Evolutionary conservation across 2,329 filamentous ascomycete species (phyloP).

Genomic region (Hymenoscyphus infarciens): DNA sequence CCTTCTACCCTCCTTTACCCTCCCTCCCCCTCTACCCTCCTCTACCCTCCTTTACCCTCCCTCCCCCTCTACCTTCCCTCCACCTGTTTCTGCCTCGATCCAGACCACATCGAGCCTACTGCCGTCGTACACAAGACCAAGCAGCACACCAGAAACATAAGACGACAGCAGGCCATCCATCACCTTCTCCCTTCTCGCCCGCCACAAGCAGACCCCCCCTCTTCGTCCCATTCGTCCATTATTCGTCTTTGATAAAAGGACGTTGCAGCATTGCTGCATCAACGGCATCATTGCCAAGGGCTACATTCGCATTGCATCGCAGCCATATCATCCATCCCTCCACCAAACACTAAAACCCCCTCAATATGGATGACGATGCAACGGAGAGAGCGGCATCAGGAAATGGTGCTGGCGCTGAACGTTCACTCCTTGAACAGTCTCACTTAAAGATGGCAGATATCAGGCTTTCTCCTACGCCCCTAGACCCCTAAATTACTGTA

Average conservation of each 20-base stretch:
- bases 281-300: conserved; percentile 8
- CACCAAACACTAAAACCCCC: conserved; percentile 1
- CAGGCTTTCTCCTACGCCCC: not conserved
- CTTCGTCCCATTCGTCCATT: not conserved
- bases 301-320: not conserved
- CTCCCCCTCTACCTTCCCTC: not conserved
- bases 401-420: not conserved
- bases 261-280: conserved; percentile 12
- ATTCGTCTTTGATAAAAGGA: conserved; percentile 6
- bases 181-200: no score
- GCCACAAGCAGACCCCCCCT: not conserved
- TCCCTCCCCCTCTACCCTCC: not conserved
- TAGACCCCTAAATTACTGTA: not conserved
- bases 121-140: not conserved
- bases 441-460: not conserved
- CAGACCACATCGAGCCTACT: not conserved
- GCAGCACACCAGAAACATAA: not conserved
- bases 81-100: not conserved
- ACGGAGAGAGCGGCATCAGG: not conserved
- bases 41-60: no score
- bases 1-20: no score
- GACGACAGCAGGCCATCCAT: not conserved
- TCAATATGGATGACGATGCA: not conserved
- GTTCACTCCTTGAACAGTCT: not conserved
- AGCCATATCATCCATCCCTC: not conserved